phyloP scores from a whole-genome alignment of 1,139 yeast genomes.

The Candida sanyaensis region DNA sequence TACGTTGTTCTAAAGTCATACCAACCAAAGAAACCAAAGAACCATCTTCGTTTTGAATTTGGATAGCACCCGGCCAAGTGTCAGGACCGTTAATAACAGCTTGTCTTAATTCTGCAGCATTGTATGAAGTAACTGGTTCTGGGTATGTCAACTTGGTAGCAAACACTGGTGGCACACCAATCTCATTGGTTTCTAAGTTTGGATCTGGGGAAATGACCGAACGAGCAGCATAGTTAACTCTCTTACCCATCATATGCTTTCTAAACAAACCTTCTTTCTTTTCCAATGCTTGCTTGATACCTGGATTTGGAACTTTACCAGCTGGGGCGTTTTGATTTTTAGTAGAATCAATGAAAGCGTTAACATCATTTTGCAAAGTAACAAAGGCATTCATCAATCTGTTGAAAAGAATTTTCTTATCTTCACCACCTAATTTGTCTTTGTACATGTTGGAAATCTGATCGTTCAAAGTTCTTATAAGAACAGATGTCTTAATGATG shows the following conservation, averaged over 20 bases:
- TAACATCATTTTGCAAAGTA: slow-evolving; percentile 91
- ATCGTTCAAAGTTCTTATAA: slow-evolving; percentile 87
- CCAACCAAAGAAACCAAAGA: slow-evolving; percentile 76
- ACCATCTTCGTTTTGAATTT: slow-evolving; percentile 97
- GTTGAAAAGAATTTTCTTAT: slow-evolving; percentile 76
- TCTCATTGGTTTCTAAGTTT: slow-evolving; percentile 93
- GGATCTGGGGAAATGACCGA: slow-evolving; percentile 99
- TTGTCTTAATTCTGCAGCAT: slow-evolving; percentile 85
- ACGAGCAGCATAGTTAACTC: slow-evolving; percentile 98
- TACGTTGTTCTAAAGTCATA: slow-evolving; percentile 91
- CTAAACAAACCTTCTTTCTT: slow-evolving; percentile 98
- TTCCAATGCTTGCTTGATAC: slow-evolving; percentile 96
- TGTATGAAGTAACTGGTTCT: slow-evolving; percentile 96
- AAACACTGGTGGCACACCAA: slow-evolving; percentile 98
- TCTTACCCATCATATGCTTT: slow-evolving; percentile 99
- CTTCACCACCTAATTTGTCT: slow-evolving; percentile 60
- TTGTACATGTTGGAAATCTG: slow-evolving; percentile 64
- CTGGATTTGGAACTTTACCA: slow-evolving; percentile 81
- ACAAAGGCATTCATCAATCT: slow-evolving; percentile 95
- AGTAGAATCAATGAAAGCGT: slow-evolving; percentile 89
- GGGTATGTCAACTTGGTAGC: slow-evolving; percentile 96
- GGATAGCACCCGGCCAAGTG: slow-evolving; percentile 98
- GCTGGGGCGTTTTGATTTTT: slow-evolving; percentile 76
- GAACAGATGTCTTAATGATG: slow-evolving; percentile 74
- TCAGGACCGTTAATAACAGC: slow-evolving; percentile 98